These are phyloP conservation scores for Microbotryum silenes-acaulis DNA, from an alignment of 1,284 basidiomycete genomes.

Conservation along the genomic window DNA sequence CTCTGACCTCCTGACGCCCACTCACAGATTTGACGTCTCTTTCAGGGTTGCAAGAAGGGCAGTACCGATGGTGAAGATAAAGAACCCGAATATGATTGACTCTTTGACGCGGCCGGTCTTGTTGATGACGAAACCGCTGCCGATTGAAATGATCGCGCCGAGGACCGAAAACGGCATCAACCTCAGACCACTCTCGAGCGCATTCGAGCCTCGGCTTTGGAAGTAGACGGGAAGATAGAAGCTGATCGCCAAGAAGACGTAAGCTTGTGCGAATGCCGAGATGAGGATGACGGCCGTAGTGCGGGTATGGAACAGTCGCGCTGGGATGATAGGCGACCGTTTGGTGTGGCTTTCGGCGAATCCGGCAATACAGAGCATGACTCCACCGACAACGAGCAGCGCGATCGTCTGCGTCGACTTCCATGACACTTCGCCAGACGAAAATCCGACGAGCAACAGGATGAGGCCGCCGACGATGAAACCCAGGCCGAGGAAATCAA, in stretches of 20 bases:
- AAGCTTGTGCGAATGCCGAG: slow-evolving; percentile 56
- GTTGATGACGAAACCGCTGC: slow-evolving; percentile 55
- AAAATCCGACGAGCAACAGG: slow-evolving; percentile 26
- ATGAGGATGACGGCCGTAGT: slow-evolving; percentile 62
- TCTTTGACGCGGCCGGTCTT: slow-evolving; percentile 55
- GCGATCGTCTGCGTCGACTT: slow-evolving; percentile 56
- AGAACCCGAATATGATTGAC: slow-evolving; percentile 15
- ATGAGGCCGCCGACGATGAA: slow-evolving; percentile 52
- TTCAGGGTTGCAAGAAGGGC: slow-evolving; percentile 37
- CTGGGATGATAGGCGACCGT: slow-evolving; percentile 69
- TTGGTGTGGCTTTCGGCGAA: slow-evolving; percentile 61
- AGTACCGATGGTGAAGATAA: slow-evolving; percentile 34
- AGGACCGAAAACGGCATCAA: slow-evolving; percentile 65
- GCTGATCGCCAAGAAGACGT: slow-evolving; percentile 54
- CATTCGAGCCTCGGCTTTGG: slow-evolving; percentile 62
- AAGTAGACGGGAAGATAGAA: slow-evolving; percentile 21
- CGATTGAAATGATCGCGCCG: slow-evolving; percentile 51
- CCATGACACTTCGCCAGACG: slow-evolving; percentile 38
- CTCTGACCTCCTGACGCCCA: background rate
- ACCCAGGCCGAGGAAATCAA: slow-evolving; percentile 67
- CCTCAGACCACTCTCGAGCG: slow-evolving; percentile 62
- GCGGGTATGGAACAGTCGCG: slow-evolving; percentile 65
- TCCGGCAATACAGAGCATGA: slow-evolving; percentile 52
- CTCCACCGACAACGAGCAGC: slow-evolving; percentile 60
- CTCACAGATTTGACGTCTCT: slow-evolving; percentile 22